phyloP scores from a whole-genome alignment of 768 basidiomycete genomes.

The Collybia sp. region DNA sequence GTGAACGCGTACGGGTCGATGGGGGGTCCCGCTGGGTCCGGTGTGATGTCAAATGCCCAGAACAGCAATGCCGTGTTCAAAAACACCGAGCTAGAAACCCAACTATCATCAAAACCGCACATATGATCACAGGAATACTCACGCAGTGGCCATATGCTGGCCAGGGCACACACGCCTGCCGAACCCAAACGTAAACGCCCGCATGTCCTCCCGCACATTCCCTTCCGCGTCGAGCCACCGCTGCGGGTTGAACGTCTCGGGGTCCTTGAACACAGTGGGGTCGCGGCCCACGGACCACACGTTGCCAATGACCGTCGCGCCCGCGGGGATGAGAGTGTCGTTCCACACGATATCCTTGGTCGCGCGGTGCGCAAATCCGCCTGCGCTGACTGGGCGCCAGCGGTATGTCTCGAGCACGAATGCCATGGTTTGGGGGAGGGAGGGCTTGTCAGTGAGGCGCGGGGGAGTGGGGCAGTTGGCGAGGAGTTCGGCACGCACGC shows the following conservation, averaged over 20 bases:
- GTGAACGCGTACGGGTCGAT: constrained; percentile 62
- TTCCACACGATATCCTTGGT: constrained; percentile 59
- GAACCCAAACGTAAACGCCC: constrained; percentile 52
- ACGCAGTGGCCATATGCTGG: constrained; percentile 50
- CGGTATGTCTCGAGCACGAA: constrained; percentile 47
- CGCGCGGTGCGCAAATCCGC: constrained; percentile 62
- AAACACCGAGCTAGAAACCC: constrained; percentile 49
- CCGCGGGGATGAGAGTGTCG: constrained; percentile 50
- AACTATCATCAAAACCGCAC: neutral
- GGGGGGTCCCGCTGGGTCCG: constrained; percentile 42
- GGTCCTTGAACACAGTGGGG: constrained; percentile 52
- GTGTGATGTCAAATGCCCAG: constrained; percentile 58
- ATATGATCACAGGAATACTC: constrained; percentile 4
- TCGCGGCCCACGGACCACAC: constrained; percentile 60
- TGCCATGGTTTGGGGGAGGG: constrained; percentile 40
- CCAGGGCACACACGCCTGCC: constrained; percentile 63
- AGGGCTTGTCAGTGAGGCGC: constrained; percentile 33
- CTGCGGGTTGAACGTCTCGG: constrained; percentile 53
- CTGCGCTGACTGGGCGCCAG: constrained; percentile 46
- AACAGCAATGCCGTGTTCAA: constrained; percentile 59
- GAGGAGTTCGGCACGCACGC: constrained; percentile 54
- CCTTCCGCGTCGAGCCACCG: constrained; percentile 48
- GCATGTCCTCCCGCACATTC: constrained; percentile 45
- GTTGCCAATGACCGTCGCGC: constrained; percentile 55
- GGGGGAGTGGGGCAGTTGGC: constrained; percentile 23